phyloP scores from a whole-genome alignment of 2,329 filamentous ascomycete genomes.

The Aspergillus unguis region DNA sequence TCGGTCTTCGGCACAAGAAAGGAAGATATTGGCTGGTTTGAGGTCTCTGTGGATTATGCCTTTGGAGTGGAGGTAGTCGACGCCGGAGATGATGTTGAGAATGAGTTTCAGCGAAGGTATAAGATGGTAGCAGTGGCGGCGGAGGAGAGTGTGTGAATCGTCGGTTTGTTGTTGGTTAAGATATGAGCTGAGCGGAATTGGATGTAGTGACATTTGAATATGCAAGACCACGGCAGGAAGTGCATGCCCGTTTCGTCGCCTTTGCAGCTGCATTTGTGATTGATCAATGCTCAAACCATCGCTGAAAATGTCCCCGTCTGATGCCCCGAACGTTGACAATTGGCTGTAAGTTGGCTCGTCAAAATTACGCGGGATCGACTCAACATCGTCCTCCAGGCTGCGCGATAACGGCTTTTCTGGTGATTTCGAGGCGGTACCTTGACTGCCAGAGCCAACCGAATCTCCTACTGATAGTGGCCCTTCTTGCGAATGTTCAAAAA shows the following conservation, averaged over 20 bases:
- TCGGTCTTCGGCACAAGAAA: slow-evolving; percentile 51
- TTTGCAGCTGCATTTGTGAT: slow-evolving; percentile 31
- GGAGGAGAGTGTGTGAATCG: slow-evolving; percentile 18
- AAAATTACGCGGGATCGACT: slow-evolving; percentile 47
- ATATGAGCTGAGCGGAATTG: slow-evolving; percentile 60
- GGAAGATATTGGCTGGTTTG: slow-evolving; percentile 66
- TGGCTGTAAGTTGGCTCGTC: slow-evolving; percentile 28
- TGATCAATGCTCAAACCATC: slow-evolving; percentile 38
- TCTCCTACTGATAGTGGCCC: neutral
- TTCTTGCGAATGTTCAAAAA: slow-evolving; percentile 41
- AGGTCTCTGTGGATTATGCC: slow-evolving; percentile 64
- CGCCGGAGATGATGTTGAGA: slow-evolving; percentile 58
- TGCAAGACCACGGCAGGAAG: slow-evolving; percentile 52
- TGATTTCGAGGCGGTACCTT: slow-evolving; percentile 36
- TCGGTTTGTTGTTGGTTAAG: slow-evolving; percentile 41
- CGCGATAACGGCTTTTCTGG: slow-evolving; percentile 41
- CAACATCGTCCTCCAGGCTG: slow-evolving; percentile 45
- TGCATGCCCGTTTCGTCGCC: slow-evolving; percentile 23
- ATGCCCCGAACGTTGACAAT: slow-evolving; percentile 35
- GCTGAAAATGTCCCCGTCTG: slow-evolving; percentile 41
- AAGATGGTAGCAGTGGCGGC: slow-evolving; percentile 61
- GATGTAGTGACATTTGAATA: slow-evolving; percentile 67
- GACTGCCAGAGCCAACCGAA: slow-evolving; percentile 16
- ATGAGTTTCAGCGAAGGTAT: slow-evolving; percentile 56
- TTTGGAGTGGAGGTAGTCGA: slow-evolving; percentile 62